Evolutionary conservation across 345 rosid genomes (phyloP).

Genomic region (Clausena lansium): DNA sequence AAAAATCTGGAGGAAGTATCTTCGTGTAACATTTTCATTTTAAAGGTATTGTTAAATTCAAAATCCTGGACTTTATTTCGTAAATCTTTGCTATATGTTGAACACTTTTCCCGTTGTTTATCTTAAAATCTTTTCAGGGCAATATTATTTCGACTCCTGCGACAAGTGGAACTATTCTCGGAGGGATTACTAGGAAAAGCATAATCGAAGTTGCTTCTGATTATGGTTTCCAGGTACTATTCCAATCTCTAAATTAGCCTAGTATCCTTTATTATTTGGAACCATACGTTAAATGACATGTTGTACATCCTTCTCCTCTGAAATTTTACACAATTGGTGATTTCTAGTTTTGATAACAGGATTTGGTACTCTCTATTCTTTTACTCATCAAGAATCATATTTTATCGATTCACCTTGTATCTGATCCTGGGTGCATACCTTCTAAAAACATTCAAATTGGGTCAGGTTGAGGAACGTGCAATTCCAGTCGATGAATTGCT

Average conservation of each 20-base stretch:
- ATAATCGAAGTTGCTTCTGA: constrained; percentile 67
- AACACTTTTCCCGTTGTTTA: background rate
- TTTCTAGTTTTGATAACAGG: too few species aligned
- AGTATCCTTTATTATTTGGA: background rate
- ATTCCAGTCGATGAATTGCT: constrained; percentile 55
- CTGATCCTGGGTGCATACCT: background rate
- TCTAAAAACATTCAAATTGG: background rate
- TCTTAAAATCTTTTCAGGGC: constrained; percentile 36
- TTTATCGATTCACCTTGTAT: background rate
- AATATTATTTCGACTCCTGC: constrained; percentile 70
- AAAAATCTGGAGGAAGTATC: constrained; percentile 83
- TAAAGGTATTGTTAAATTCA: constrained; percentile 43
- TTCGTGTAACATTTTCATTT: constrained; percentile 74
- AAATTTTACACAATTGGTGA: too few species aligned
- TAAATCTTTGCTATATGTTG: background rate
- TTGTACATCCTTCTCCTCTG: too few species aligned
- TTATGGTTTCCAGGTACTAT: constrained; percentile 73
- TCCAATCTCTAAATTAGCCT: constrained; percentile 19
- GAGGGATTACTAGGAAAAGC: constrained; percentile 75
- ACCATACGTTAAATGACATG: background rate
- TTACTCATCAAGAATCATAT: too few species aligned
- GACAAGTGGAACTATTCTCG: constrained; percentile 68
- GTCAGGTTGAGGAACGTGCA: constrained; percentile 63
- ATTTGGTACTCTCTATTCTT: too few species aligned
- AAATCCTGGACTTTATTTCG: background rate